Base-by-base conservation (phyloP, 2,329 filamentous ascomycete species). In the Penicillium sp. region DNA sequence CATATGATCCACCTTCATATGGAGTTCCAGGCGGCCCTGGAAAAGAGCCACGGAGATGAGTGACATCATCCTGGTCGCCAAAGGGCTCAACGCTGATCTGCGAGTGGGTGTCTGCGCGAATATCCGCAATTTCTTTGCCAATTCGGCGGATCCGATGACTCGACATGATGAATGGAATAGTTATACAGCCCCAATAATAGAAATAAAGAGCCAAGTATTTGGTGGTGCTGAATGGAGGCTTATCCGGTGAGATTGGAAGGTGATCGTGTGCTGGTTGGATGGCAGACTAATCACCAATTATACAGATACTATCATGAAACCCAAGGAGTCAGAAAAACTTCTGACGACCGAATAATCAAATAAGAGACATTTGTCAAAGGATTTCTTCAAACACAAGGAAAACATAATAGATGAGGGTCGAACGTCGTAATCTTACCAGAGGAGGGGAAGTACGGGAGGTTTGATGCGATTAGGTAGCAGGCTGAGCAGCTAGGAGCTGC, bases 11-110 rank as follows among this genome's bases (percentile, higher is more conserved):
- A 18, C 91, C 92, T 63, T 92, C 90, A 71, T 97, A 99, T 0
- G 94, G 92, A 1, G 93, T 96, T 61, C 95, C 92, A 31, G 93
- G 92, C 1, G 94, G 94, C 0, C 91, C 94, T 33, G 83, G 83
- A 71, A 99, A 94, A 53, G 86, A 84, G 54, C 93, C 94, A 63
- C 87, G 87, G 58, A 99, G 85, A 67, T 93, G 89, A 54, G 87
- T 91, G 52, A 97, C 78, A 73, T 92, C 89, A 59, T 85, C 82
- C 43, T 83, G 83, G 57, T 84, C 77, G 26, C 78, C 82, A 53
- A 86, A 77, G 1, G 87, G 82, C 49, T 85, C 79, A 13, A 90
- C 90, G 26, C 81, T 81, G 66, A 97, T 90, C 56, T 90, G 87
- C 18, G 91, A 95, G 57, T 85, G 83, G 52, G 83, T 81, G 69